Evolutionary conservation across 768 basidiomycete genomes (phyloP).

Genomic region (Leucocoprinus leucothites): DNA sequence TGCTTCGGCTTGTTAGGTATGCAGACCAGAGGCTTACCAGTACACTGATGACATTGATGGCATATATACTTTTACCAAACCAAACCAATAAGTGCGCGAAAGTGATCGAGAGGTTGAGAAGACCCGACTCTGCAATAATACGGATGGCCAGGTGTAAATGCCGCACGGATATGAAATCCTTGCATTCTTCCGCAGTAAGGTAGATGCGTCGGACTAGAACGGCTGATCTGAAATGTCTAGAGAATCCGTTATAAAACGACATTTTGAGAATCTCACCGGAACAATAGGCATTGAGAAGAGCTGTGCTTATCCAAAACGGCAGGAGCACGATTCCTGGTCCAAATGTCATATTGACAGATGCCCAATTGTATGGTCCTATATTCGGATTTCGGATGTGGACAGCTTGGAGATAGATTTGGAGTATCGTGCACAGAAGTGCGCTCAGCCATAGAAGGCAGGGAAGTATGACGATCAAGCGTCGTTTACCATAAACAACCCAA

Average conservation of each 20-base stretch:
- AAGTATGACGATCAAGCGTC: background rate
- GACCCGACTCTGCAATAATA: constrained; percentile 1
- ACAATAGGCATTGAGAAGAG: background rate
- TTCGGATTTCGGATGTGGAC: background rate
- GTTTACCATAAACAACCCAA: background rate
- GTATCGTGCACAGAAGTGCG: background rate
- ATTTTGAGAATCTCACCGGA: background rate
- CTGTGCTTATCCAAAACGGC: constrained; percentile 1
- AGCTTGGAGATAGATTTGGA: background rate
- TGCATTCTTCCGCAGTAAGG: background rate
- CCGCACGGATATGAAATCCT: background rate
- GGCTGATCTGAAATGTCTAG: too few relatives aligned
- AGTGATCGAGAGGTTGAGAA: background rate
- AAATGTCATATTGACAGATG: background rate
- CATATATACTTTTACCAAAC: background rate
- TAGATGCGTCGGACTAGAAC: background rate
- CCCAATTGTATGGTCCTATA: background rate
- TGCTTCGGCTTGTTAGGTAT: background rate
- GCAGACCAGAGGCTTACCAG: background rate
- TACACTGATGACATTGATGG: background rate
- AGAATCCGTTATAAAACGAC: too few relatives aligned
- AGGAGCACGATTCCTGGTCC: background rate
- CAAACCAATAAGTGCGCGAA: background rate
- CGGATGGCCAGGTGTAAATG: background rate
- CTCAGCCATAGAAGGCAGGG: background rate